Percentiles rank a stretch among this genome's conserved stretches.
These are phyloP conservation scores for Auriscalpium orientale DNA, from an alignment of 768 basidiomycete genomes.

Conservation along the genomic window DNA sequence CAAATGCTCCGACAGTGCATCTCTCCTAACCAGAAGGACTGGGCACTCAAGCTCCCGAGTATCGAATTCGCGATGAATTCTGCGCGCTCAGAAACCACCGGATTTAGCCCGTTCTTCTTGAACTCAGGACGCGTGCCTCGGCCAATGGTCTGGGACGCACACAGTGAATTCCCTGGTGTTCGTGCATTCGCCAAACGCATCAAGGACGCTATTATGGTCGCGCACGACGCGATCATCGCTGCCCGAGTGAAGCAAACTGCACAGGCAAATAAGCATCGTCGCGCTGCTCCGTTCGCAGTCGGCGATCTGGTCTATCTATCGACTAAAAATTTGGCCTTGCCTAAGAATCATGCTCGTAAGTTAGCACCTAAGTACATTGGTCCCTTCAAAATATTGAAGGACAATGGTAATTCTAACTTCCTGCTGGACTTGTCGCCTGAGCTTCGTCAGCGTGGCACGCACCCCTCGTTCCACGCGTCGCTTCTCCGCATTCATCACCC, in stretches of 20 bases:
- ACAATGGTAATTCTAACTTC: not conserved
- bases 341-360: not conserved
- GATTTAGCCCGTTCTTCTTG: slow-evolving; percentile 30
- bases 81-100: slow-evolving; percentile 26
- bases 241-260: slow-evolving; percentile 23
- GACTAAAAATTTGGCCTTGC: not conserved
- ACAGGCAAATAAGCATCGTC: slow-evolving; percentile 19
- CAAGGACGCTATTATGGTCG: slow-evolving; percentile 18
- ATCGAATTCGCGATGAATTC: slow-evolving; percentile 8
- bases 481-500: not conserved
- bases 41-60: slow-evolving; percentile 25
- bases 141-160: slow-evolving; percentile 23
- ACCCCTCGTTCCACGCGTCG: not conserved
- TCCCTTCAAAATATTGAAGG: not conserved
- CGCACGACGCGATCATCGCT: slow-evolving; percentile 33
- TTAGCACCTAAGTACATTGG: not conserved
- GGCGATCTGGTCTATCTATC: slow-evolving; percentile 27
- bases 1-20: slow-evolving; percentile 26
- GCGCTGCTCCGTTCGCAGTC: not conserved
- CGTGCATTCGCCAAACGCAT: slow-evolving; percentile 19
- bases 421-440: not conserved
- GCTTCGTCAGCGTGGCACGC: not conserved
- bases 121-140: slow-evolving; percentile 26
- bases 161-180: slow-evolving; percentile 22
- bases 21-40: slow-evolving; percentile 23